Percentiles rank a stretch among this genome's conserved stretches.
phyloP scores from a whole-genome alignment of 257 asterid species.

The Rehmannia glutinosa region DNA sequence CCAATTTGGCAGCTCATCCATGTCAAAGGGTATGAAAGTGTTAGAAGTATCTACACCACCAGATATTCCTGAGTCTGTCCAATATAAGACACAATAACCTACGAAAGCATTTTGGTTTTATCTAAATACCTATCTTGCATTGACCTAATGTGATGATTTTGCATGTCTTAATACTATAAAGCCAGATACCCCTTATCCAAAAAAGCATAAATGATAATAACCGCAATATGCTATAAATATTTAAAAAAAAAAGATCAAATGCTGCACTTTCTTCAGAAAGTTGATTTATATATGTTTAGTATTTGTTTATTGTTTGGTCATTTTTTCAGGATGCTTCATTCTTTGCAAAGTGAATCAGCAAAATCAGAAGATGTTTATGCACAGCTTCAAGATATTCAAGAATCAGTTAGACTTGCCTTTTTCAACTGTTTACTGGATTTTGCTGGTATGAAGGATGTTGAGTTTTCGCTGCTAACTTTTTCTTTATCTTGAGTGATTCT shows the following conservation, averaged over 20 bases:
- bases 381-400: slow-evolving; percentile 89
- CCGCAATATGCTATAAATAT: neutral
- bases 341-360: slow-evolving; percentile 72
- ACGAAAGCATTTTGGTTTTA: neutral
- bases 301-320: slow-evolving; percentile 4
- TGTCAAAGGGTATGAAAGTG: too few relatives aligned
- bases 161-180: neutral
- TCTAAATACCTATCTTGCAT: neutral
- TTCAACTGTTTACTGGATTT: slow-evolving; percentile 83
- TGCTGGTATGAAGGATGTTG: slow-evolving; percentile 57
- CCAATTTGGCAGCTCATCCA: too few relatives aligned
- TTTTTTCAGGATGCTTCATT: slow-evolving; percentile 69
- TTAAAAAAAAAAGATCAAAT: slow-evolving; percentile 6
- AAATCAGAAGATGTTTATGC: slow-evolving; percentile 69
- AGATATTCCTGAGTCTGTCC: neutral
- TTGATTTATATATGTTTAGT: neutral
- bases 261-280: slow-evolving; percentile 18
- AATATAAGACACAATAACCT: too few relatives aligned
- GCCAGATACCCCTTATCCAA: neutral
- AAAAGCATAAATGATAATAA: neutral
- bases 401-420: slow-evolving; percentile 86
- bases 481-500: neutral
- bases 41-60: too few relatives aligned
- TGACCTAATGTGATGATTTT: neutral
- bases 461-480: slow-evolving; percentile 7